These are phyloP conservation scores for Aspergillus ustus DNA, from an alignment of 2,329 filamentous ascomycete species.

Conservation along the genomic window DNA sequence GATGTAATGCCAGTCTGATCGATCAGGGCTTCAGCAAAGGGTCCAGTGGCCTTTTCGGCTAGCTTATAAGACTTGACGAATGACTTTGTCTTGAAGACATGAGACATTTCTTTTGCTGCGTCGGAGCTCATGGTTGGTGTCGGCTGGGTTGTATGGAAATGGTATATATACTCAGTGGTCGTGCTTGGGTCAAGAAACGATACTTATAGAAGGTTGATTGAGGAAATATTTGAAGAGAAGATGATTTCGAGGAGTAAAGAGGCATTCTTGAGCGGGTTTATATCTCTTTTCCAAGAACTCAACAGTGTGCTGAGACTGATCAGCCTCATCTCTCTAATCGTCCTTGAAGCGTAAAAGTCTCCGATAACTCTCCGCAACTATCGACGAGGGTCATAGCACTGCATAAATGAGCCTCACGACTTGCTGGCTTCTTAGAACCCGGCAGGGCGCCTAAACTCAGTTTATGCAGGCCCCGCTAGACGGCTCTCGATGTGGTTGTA, in stretches of 20 bases:
- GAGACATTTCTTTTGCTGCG: neutral
- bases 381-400: neutral
- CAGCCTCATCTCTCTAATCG: neutral
- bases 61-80: constrained; percentile 34
- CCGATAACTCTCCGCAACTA: constrained; percentile 21
- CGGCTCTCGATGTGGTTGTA: neutral
- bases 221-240: neutral
- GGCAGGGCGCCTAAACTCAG: neutral
- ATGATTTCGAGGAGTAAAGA: neutral
- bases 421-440: neutral
- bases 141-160: neutral
- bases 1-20: constrained; percentile 33
- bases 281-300: neutral
- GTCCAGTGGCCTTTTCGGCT: constrained; percentile 37
- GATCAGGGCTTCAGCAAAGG: constrained; percentile 36
- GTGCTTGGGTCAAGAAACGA: neutral
- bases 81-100: constrained; percentile 3
- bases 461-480: neutral
- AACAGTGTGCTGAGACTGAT: neutral
- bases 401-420: neutral
- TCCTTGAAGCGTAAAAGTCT: constrained; percentile 10
- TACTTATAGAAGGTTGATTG: neutral
- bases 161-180: neutral
- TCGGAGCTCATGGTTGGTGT: neutral
- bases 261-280: neutral